phyloP scores from a whole-genome alignment of 495 filamentous ascomycete species.

The Aspergillus funiculosus region DNA sequence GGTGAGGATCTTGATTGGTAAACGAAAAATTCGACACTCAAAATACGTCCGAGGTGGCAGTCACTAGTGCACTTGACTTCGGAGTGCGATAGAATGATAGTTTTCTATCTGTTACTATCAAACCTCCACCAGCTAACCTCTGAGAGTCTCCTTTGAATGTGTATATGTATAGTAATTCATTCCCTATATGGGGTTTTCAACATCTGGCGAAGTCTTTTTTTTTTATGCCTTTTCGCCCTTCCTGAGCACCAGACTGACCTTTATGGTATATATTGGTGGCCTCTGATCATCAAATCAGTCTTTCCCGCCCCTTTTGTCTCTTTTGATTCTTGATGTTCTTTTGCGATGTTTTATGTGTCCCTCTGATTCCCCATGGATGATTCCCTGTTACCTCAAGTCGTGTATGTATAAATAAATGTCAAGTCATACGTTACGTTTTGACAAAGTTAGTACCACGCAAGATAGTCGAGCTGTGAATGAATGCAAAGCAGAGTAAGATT shows the following conservation, averaged over 20 bases:
- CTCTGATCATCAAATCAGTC: not conserved
- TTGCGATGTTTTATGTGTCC: constrained; percentile 8
- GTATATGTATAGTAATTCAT: not conserved
- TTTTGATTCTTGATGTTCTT: constrained; percentile 4
- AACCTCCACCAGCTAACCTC: not conserved
- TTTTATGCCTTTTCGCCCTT: not conserved
- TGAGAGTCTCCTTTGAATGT: not conserved
- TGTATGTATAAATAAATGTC: constrained; percentile 26
- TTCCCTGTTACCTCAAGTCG: constrained; percentile 14
- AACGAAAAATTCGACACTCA: too few relatives aligned
- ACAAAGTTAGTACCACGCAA: too few relatives aligned
- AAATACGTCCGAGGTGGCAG: too few relatives aligned
- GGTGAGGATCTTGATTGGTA: too few relatives aligned
- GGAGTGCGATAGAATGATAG: too few relatives aligned
- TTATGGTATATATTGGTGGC: not conserved
- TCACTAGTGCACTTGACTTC: too few relatives aligned
- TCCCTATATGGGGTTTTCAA: not conserved
- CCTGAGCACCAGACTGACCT: not conserved
- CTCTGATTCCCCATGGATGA: constrained; percentile 19
- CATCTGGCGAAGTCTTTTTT: not conserved
- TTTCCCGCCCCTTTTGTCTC: not conserved
- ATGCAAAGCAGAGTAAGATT: too few relatives aligned
- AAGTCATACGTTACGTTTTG: constrained; percentile 7
- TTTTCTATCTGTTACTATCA: too few relatives aligned
- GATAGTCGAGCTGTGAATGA: too few relatives aligned